Evolutionary conservation across 2,329 filamentous ascomycete species (phyloP).

Genomic region (Sarocladiaceae sp.): DNA sequence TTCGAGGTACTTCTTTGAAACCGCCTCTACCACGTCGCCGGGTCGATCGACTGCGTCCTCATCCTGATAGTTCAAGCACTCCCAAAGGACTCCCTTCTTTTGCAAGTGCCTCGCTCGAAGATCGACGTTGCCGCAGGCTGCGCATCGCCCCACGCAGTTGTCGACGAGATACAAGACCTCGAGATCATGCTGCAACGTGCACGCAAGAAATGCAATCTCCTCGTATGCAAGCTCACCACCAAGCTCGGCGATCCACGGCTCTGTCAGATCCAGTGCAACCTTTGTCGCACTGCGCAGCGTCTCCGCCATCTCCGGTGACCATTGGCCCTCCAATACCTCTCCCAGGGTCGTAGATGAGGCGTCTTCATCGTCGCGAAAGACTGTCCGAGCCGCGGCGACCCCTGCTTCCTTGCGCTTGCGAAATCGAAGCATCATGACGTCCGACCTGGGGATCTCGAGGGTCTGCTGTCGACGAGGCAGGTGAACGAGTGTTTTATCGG

Average conservation of each 20-base stretch:
- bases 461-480: conserved; percentile 20
- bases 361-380: conserved; percentile 11
- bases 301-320: conserved; percentile 23
- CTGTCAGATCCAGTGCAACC: conserved; percentile 24
- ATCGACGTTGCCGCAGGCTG: conserved; percentile 14
- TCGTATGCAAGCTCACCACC: conserved; percentile 17
- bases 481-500: conserved; percentile 17
- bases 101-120: conserved; percentile 15
- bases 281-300: conserved; percentile 19
- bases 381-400: neutral
- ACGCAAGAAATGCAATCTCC: conserved; percentile 24
- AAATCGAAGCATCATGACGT: conserved; percentile 25
- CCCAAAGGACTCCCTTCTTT: conserved; percentile 18
- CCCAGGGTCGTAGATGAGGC: conserved; percentile 12
- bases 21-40: conserved; percentile 24
- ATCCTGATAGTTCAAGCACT: conserved; percentile 16
- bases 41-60: conserved; percentile 14
- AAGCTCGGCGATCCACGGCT: conserved; percentile 18
- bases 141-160: conserved; percentile 20
- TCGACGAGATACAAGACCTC: conserved; percentile 28
- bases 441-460: conserved; percentile 19
- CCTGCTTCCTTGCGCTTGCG: conserved; percentile 5
- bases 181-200: conserved; percentile 22
- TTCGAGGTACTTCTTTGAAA: conserved; percentile 26
- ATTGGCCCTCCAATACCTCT: conserved; percentile 22